Evolutionary conservation across 75 land plant genomes (phyloP).

Genomic region (Gnetum montanum): DNA sequence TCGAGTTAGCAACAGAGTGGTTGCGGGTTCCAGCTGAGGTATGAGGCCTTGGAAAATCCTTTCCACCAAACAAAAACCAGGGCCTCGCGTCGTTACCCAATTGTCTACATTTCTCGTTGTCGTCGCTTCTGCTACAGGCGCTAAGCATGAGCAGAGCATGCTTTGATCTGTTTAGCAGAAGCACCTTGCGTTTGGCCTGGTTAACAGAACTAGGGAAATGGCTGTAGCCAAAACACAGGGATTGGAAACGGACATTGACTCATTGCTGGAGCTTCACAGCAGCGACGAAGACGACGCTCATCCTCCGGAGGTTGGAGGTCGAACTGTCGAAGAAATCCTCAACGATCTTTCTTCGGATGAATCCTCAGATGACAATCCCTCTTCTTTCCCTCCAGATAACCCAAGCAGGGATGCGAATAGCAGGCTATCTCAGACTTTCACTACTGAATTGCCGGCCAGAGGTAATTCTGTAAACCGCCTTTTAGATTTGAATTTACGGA

Average conservation of each 20-base stretch:
- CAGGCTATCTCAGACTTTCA: conserved; percentile 1
- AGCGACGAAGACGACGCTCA: conserved; percentile 21
- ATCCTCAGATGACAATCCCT: background rate
- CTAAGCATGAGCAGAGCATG: too few species aligned
- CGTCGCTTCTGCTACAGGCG: too few species aligned
- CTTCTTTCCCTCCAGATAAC: background rate
- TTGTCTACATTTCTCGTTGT: too few species aligned
- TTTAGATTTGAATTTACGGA: background rate
- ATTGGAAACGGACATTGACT: conserved; percentile 56
- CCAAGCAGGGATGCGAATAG: background rate
- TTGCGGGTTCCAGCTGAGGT: too few species aligned
- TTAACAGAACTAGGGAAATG: too few species aligned
- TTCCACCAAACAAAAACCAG: too few species aligned
- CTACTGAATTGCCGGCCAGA: background rate
- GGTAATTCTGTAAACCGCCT: background rate
- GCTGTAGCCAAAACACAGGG: too few species aligned
- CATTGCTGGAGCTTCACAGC: conserved; percentile 32
- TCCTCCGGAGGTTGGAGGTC: conserved; percentile 9
- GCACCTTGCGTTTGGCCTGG: too few species aligned
- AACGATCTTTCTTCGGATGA: conserved; percentile 26
- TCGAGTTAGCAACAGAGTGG: too few species aligned
- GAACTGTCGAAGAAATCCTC: conserved; percentile 75
- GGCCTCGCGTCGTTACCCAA: too few species aligned
- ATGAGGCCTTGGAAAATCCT: too few species aligned
- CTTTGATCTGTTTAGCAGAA: too few species aligned